Conservation (phyloP, 139 green algal genomes). For the Limnomonas spitsbergensis region DNA sequence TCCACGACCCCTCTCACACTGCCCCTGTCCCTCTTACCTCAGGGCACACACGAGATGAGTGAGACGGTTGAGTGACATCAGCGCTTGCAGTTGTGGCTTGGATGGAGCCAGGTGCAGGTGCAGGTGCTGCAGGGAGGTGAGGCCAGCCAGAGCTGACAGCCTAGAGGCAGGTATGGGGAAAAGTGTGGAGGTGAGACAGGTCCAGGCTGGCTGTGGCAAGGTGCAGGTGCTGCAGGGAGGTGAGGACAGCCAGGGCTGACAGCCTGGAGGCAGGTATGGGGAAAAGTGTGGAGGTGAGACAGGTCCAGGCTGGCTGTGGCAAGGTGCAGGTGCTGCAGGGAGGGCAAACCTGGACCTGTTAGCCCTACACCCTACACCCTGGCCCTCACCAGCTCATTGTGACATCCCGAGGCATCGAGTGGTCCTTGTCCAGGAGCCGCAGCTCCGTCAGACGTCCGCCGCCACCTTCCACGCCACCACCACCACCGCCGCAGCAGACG, state of each 20-base stretch:
- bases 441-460: neutral
- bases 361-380: too few species aligned
- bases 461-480: too few species aligned
- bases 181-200: too few species aligned
- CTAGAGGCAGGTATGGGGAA: too few species aligned
- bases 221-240: neutral
- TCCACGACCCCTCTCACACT: too few species aligned
- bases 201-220: too few species aligned
- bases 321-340: too few species aligned
- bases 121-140: neutral
- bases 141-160: neutral
- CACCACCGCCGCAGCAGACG: too few species aligned
- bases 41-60: neutral
- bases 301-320: too few species aligned
- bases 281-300: neutral
- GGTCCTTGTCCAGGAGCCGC: neutral
- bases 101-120: neutral
- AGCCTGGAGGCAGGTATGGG: neutral
- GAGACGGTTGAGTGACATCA: neutral
- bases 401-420: neutral
- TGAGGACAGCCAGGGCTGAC: neutral
- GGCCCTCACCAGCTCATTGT: neutral
- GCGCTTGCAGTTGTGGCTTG: neutral
- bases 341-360: too few species aligned
- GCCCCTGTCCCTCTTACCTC: too few species aligned